These are phyloP conservation scores for Trapa bicornis DNA, from an alignment of 345 rosid species.

Conservation along the genomic window DNA sequence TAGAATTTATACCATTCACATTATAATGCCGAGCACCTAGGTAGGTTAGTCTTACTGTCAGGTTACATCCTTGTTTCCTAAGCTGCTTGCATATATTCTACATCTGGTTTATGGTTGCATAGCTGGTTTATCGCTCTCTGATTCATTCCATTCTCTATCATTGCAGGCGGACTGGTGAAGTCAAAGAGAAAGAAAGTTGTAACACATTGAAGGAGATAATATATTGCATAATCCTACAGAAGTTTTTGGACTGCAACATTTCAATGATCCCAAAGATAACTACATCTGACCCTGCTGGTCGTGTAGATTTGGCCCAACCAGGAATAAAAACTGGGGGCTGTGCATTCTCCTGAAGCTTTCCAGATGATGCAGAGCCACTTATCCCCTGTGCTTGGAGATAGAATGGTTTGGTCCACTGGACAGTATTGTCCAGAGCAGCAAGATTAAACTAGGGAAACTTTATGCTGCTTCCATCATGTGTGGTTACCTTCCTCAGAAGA, in stretches of 20 bases:
- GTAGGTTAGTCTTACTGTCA: not conserved
- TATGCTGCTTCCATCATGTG: slow-evolving; percentile 92
- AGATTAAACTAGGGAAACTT: slow-evolving; percentile 77
- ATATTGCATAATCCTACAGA: slow-evolving; percentile 73
- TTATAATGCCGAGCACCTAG: not conserved
- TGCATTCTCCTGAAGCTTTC: slow-evolving; percentile 85
- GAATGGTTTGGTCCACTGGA: slow-evolving; percentile 59
- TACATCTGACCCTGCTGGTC: slow-evolving; percentile 57
- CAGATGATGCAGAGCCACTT: slow-evolving; percentile 91
- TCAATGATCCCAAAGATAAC: slow-evolving; percentile 67
- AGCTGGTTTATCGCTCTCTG: not conserved
- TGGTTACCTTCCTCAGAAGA: slow-evolving; percentile 77
- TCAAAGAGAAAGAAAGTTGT: slow-evolving; percentile 58
- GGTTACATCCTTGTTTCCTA: not conserved
- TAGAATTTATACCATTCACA: not conserved
- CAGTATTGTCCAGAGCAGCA: slow-evolving; percentile 60
- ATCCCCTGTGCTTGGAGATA: slow-evolving; percentile 63
- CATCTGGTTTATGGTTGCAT: not conserved
- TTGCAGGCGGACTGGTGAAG: slow-evolving; percentile 77
- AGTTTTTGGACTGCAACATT: slow-evolving; percentile 50
- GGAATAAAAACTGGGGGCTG: slow-evolving; percentile 67
- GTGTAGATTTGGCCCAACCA: slow-evolving; percentile 93
- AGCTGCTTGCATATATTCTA: not conserved
- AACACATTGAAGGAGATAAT: slow-evolving; percentile 66
- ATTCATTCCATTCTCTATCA: not conserved